Base-by-base conservation (phyloP, 2,329 filamentous ascomycete genomes). In the Aspergillus ruber region DNA sequence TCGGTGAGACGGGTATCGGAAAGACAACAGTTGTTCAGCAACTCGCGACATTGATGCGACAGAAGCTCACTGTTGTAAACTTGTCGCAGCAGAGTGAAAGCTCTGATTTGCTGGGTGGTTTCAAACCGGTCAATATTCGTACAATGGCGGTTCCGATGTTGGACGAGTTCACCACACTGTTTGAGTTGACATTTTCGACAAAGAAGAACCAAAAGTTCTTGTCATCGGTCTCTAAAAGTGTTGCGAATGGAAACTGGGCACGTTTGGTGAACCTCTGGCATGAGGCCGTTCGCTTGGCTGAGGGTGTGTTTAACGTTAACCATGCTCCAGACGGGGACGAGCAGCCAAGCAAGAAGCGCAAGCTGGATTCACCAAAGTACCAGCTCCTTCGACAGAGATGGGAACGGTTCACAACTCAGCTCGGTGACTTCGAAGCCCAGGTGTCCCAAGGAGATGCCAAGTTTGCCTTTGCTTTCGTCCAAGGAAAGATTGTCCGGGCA, bases 1-100 rank as follows among this genome's bases (percentile, higher is more conserved):
- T 99, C n/a, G 93, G 93, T 63, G 93, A 99, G 72, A 99, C 93
- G 6, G 93, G 93, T 74, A 96, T 95, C 44, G 93, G 93, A 59
- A 99, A 99, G 71, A 99, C 93, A 0, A 95, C 93, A 0, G 87
- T 93, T 21, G 85, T 98, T 12, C 93, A 99, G 66, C 90, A 96
- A 63, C 75, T 99, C 47, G 90, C 93, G 0, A 84, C 86, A 49
- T 80, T 85, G 3, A 77, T 96, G 23, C 88, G 90, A 1, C 86
- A 90, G 62, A 94, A 88, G 59, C 79, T 99, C 10, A 86, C 90
- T 0, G 88, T 90, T 2, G 90, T 98, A 62, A 99, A 99, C 63
- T 69, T 99, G 64, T 98, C 93, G 0, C 94, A 98, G 64, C 94
- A 99, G 66, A 97, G 90, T 61, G 94, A 99, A 69, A 90, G 87